Evolutionary conservation across 495 filamentous ascomycete species (phyloP).

Genomic region (Penicillium tannophilum): DNA sequence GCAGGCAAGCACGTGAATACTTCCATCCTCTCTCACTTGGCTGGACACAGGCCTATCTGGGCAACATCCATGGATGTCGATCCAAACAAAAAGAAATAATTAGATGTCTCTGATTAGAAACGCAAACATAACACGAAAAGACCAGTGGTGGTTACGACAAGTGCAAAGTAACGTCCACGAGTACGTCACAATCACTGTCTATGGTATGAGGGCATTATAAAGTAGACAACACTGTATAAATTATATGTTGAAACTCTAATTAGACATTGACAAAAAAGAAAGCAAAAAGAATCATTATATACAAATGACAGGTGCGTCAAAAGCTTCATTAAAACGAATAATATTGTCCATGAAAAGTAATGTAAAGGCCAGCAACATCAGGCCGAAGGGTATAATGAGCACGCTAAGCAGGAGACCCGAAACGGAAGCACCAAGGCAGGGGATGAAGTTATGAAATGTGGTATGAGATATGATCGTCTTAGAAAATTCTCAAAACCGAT

Average conservation of each 20-base stretch:
- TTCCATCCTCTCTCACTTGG: no score
- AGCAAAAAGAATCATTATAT: neutral
- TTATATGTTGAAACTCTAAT: neutral
- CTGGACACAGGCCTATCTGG: no score
- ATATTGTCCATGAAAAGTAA: neutral
- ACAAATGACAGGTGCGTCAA: neutral
- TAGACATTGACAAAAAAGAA: neutral
- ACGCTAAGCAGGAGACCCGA: slow-evolving; percentile 1
- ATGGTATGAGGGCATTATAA: neutral
- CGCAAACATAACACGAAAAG: no score
- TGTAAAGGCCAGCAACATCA: neutral
- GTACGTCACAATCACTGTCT: no score
- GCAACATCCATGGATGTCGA: no score
- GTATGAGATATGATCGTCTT: neutral
- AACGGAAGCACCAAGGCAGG: neutral
- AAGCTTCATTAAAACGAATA: neutral
- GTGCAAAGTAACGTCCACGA: no score
- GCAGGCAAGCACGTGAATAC: no score
- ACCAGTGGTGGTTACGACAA: no score
- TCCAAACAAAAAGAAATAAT: no score
- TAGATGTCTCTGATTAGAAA: no score
- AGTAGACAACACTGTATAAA: neutral
- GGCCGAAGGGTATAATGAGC: slow-evolving; percentile 2
- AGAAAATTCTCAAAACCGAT: neutral
- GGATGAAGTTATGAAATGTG: neutral